Evolutionary conservation across 805 yeast species (phyloP).

Genomic region (Pachysolen tannophilus): DNA sequence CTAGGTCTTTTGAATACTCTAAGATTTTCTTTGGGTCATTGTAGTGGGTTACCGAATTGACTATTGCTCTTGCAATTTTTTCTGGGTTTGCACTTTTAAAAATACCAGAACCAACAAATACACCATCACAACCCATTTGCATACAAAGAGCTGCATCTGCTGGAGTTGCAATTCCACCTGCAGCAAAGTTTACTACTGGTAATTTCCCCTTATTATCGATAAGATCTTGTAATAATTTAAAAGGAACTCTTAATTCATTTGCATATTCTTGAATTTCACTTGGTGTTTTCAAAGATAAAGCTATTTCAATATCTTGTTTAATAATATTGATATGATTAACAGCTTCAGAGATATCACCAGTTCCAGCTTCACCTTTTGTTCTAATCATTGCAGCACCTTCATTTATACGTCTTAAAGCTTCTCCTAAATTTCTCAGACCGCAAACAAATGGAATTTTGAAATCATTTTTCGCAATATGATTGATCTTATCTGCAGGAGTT

Average conservation of each 20-base stretch:
- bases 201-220: slow-evolving; percentile 49
- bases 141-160: slow-evolving; percentile 81
- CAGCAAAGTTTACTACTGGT: slow-evolving; percentile 82
- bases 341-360: slow-evolving; percentile 81
- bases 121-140: slow-evolving; percentile 77
- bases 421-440: slow-evolving; percentile 77
- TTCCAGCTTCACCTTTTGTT: slow-evolving; percentile 86
- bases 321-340: slow-evolving; percentile 65
- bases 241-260: slow-evolving; percentile 49
- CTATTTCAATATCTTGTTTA: slow-evolving; percentile 43
- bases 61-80: slow-evolving; percentile 69
- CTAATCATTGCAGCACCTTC: slow-evolving; percentile 88
- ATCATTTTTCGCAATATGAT: slow-evolving; percentile 53
- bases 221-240: slow-evolving; percentile 39
- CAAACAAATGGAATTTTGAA: slow-evolving; percentile 76
- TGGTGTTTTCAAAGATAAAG: slow-evolving; percentile 29
- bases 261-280: slow-evolving; percentile 45
- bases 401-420: slow-evolving; percentile 66
- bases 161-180: slow-evolving; percentile 86
- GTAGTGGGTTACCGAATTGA: slow-evolving; percentile 68
- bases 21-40: slow-evolving; percentile 51
- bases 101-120: slow-evolving; percentile 73
- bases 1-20: slow-evolving; percentile 62
- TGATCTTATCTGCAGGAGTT: slow-evolving; percentile 68
- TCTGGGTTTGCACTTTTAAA: slow-evolving; percentile 70